Percentiles rank a stretch among this genome's conserved stretches.
Evolutionary conservation across 2,329 filamentous ascomycete genomes (phyloP).

Genomic region (Colletotrichum limetticola): DNA sequence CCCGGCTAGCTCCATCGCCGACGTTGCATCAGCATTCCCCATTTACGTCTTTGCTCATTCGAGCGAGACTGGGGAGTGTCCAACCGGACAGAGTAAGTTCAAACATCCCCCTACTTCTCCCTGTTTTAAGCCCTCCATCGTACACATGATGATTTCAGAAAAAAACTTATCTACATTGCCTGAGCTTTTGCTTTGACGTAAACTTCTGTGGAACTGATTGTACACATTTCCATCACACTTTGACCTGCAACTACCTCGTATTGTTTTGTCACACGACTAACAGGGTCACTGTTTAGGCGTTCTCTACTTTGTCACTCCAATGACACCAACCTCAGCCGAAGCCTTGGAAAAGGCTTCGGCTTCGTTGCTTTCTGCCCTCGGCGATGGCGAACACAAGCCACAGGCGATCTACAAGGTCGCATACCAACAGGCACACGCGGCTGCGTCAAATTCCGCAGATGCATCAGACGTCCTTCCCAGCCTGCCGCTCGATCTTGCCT

Average conservation of each 20-base stretch:
- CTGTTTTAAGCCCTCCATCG: slow-evolving; percentile 41
- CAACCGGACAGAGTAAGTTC: slow-evolving; percentile 86
- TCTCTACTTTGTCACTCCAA: slow-evolving; percentile 53
- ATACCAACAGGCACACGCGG: slow-evolving; percentile 62
- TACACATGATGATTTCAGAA: slow-evolving; percentile 84
- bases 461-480: slow-evolving; percentile 66
- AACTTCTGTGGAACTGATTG: slow-evolving; percentile 86
- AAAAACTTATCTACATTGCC: slow-evolving; percentile 99
- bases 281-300: slow-evolving; percentile 35
- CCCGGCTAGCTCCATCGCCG: slow-evolving; percentile 61
- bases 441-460: slow-evolving; percentile 44
- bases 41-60: slow-evolving; percentile 79
- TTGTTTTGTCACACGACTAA: slow-evolving; percentile 41
- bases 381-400: slow-evolving; percentile 42
- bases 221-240: slow-evolving; percentile 48
- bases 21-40: slow-evolving; percentile 53
- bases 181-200: slow-evolving; percentile 88
- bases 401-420: slow-evolving; percentile 61
- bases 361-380: slow-evolving; percentile 50
- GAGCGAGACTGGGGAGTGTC: slow-evolving; percentile 93
- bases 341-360: slow-evolving; percentile 53
- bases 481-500: slow-evolving; percentile 72
- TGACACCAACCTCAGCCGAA: slow-evolving; percentile 46
- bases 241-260: not conserved
- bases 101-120: slow-evolving; percentile 29